phyloP scores from a whole-genome alignment of 371 early-diverging fungal genomes.

The Mortierella sp. region DNA sequence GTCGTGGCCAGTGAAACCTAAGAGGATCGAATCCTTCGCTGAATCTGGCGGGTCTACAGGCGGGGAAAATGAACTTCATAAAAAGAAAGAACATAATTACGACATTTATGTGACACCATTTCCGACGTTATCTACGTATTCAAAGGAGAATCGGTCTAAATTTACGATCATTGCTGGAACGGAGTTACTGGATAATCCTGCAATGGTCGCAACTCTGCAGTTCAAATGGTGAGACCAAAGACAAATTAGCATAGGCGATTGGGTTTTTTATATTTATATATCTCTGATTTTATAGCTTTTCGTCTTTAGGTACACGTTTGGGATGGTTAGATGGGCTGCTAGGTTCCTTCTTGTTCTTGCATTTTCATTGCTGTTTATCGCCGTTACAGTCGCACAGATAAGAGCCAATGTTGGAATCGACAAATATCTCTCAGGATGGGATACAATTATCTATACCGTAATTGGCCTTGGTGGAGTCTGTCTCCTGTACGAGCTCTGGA shows the following conservation, averaged over 20 bases:
- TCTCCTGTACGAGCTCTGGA: too few species aligned
- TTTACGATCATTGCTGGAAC: constrained; percentile 32
- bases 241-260: neutral
- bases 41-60: too few species aligned
- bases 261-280: too few species aligned
- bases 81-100: constrained; percentile 15
- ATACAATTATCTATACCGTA: too few species aligned
- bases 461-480: too few species aligned
- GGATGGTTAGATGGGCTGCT: neutral
- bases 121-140: constrained; percentile 28
- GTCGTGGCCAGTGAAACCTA: neutral
- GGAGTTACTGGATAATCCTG: constrained; percentile 45
- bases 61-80: too few species aligned
- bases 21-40: neutral
- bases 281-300: constrained; percentile 5
- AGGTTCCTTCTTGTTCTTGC: constrained; percentile 11
- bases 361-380: constrained; percentile 15
- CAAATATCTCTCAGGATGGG: too few species aligned
- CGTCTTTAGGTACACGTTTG: neutral
- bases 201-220: constrained; percentile 31
- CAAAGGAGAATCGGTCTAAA: constrained; percentile 6
- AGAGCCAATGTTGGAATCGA: too few species aligned
- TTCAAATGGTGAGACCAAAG: constrained; percentile 34
- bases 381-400: constrained; percentile 28
- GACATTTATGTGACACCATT: constrained; percentile 47